Percentiles rank a stretch among this genome's conserved stretches.
phyloP scores from a whole-genome alignment of 306 rosid species.

The Trifolium fragiferum region DNA sequence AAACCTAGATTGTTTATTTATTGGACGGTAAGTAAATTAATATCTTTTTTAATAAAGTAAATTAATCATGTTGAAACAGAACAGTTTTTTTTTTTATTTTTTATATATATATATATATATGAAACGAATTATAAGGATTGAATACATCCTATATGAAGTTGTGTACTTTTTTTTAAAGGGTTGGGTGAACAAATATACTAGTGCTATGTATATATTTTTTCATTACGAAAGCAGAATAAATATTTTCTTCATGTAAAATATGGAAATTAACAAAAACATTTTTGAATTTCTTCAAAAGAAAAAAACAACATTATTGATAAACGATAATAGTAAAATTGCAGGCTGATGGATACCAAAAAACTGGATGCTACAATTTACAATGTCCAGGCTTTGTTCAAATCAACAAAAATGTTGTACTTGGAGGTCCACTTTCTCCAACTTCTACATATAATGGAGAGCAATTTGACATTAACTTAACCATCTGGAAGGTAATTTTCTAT shows the following conservation, averaged over 20 bases:
- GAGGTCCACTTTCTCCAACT: constrained; percentile 87
- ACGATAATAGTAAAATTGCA: constrained; percentile 39
- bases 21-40: constrained; percentile 77
- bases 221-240: too few relatives aligned
- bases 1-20: constrained; percentile 57
- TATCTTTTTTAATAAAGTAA: background rate
- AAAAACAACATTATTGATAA: background rate
- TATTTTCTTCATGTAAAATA: constrained; percentile 36
- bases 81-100: too few relatives aligned
- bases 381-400: constrained; percentile 95
- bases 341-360: constrained; percentile 85
- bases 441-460: constrained; percentile 78
- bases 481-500: constrained; percentile 77
- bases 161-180: too few relatives aligned
- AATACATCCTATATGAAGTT: too few relatives aligned
- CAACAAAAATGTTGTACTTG: constrained; percentile 67
- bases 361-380: constrained; percentile 84
- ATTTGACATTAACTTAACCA: constrained; percentile 71
- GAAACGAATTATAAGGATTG: too few relatives aligned
- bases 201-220: too few relatives aligned
- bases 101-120: too few relatives aligned
- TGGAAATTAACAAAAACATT: background rate
- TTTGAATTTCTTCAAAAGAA: background rate
- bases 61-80: too few relatives aligned
- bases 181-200: background rate